Percentiles rank a stretch among this genome's conserved stretches.
Evolutionary conservation across 345 rosid species (phyloP).

Genomic region (Psidium guajava): DNA sequence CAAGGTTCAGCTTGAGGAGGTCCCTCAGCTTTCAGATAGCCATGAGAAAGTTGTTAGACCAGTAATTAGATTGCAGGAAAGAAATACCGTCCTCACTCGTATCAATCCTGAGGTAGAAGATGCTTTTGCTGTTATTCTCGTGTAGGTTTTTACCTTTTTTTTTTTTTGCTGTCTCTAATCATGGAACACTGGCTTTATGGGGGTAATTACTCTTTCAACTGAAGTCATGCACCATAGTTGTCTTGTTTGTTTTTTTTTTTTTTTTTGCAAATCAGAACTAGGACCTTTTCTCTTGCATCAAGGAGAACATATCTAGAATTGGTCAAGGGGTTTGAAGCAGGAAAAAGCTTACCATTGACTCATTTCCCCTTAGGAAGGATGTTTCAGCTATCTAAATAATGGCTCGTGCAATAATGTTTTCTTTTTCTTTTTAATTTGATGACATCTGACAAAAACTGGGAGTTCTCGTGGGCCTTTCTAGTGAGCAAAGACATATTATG

Average conservation of each 20-base stretch:
- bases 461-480: background rate
- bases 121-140: constrained; percentile 1
- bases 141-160: background rate
- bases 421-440: background rate
- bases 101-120: constrained; percentile 82
- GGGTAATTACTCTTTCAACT: background rate
- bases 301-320: background rate
- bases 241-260: background rate
- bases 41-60: constrained; percentile 74
- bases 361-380: background rate
- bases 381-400: background rate
- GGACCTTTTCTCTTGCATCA: background rate
- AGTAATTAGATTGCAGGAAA: constrained; percentile 74
- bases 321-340: background rate
- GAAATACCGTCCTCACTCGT: constrained; percentile 74
- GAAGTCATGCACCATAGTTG: background rate
- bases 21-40: constrained; percentile 41
- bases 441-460: background rate
- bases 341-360: background rate
- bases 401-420: background rate
- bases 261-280: background rate
- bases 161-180: background rate
- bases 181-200: background rate
- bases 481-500: background rate
- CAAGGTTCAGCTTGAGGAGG: constrained; percentile 81